Percentiles rank a stretch among this genome's conserved stretches.
These are phyloP conservation scores for Cutaneotrichosporon sp. DNA, from an alignment of 1,284 basidiomycete species.

Conservation along the genomic window DNA sequence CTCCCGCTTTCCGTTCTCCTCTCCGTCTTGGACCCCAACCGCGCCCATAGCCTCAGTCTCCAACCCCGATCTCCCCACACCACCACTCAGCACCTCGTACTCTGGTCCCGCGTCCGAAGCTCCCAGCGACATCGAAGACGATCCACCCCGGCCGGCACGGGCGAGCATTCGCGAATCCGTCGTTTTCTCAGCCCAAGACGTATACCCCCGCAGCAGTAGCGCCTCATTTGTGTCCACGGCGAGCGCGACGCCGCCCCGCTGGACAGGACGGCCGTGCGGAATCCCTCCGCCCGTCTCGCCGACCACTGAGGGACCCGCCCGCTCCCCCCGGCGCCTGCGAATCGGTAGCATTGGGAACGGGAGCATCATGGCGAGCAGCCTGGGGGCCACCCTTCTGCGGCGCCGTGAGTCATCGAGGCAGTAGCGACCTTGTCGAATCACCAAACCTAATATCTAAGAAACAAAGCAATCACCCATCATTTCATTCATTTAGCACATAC, in stretches of 20 bases:
- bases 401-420: background rate
- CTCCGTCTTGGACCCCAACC: background rate
- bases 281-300: constrained; percentile 12
- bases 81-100: constrained; percentile 2
- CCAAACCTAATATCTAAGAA: no score
- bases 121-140: constrained; percentile 8
- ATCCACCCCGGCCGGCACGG: background rate
- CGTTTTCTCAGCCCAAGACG: constrained; percentile 18
- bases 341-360: background rate
- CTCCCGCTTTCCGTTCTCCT: background rate
- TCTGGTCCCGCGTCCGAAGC: constrained; percentile 1
- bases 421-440: no score
- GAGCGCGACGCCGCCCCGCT: constrained; percentile 4
- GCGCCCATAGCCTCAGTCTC: no score
- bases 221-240: constrained; percentile 14
- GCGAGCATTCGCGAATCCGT: constrained; percentile 21
- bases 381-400: background rate
- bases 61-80: constrained; percentile 4
- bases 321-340: background rate
- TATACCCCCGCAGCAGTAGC: constrained; percentile 1
- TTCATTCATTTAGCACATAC: background rate
- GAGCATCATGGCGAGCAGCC: background rate
- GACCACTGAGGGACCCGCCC: background rate
- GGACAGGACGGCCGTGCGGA: constrained; percentile 16
- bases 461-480: no score